These are phyloP conservation scores for Lipomyces lipofer DNA, from an alignment of 805 yeast species.

Conservation along the genomic window DNA sequence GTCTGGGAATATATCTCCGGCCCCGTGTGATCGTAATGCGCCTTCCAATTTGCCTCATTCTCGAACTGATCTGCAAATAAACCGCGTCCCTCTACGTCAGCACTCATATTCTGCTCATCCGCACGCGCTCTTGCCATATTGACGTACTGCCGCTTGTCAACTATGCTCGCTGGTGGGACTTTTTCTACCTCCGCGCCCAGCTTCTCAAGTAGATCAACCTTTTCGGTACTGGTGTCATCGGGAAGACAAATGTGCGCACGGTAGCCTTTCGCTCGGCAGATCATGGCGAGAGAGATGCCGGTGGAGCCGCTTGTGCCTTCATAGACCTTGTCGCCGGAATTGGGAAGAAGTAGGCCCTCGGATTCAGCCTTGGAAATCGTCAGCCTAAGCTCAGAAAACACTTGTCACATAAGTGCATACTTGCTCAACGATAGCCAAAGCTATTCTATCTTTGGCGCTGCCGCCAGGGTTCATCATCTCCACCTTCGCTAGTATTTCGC, in stretches of 20 bases:
- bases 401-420: conserved; percentile 38
- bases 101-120: conserved; percentile 42
- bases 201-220: conserved; percentile 64
- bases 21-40: conserved; percentile 81
- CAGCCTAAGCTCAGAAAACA: not conserved
- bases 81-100: conserved; percentile 50
- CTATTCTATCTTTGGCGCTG: conserved; percentile 93
- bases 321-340: conserved; percentile 70
- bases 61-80: conserved; percentile 96
- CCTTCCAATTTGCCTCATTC: conserved; percentile 84
- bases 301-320: conserved; percentile 98
- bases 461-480: conserved; percentile 92
- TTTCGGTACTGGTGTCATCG: conserved; percentile 87
- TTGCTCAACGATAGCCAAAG: conserved; percentile 72
- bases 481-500: conserved; percentile 81
- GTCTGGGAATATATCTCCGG: conserved; percentile 87
- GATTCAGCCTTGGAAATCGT: conserved; percentile 71
- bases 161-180: conserved; percentile 93
- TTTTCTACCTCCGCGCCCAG: conserved; percentile 82
- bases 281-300: conserved; percentile 87
- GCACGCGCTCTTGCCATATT: conserved; percentile 79
- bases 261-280: conserved; percentile 88
- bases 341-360: conserved; percentile 56
- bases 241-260: conserved; percentile 92
- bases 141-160: conserved; percentile 89